Conservation (phyloP, 2,329 filamentous ascomycete species). For the Phialemonium atrogriseum region DNA sequence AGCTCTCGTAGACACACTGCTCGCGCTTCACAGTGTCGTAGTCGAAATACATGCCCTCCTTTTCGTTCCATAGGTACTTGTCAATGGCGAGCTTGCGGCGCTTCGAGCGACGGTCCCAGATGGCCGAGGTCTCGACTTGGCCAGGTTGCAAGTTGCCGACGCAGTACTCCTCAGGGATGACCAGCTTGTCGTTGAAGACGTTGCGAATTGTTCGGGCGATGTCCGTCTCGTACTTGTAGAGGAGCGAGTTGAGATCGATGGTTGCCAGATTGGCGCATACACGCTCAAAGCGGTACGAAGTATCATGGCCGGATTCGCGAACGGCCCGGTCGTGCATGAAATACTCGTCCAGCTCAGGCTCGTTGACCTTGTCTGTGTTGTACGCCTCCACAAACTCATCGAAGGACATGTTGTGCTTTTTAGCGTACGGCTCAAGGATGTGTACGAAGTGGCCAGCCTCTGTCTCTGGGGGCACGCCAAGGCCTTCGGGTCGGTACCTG, state of each 20-base stretch:
- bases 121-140: slow-evolving; percentile 70
- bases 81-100: slow-evolving; percentile 79
- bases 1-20: slow-evolving; percentile 78
- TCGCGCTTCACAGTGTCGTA: slow-evolving; percentile 80
- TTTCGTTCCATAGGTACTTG: slow-evolving; percentile 88
- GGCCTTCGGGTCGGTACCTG: slow-evolving; percentile 73
- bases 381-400: slow-evolving; percentile 82
- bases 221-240: slow-evolving; percentile 96
- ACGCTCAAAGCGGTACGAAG: slow-evolving; percentile 84
- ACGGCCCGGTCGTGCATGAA: slow-evolving; percentile 95
- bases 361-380: slow-evolving; percentile 65
- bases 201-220: slow-evolving; percentile 80
- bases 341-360: slow-evolving; percentile 89
- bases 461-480: slow-evolving; percentile 85
- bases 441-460: slow-evolving; percentile 83
- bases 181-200: slow-evolving; percentile 73
- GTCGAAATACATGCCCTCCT: slow-evolving; percentile 95
- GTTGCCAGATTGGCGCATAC: slow-evolving; percentile 84
- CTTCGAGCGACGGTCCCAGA: slow-evolving; percentile 85
- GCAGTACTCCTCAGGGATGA: slow-evolving; percentile 77
- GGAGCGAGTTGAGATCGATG: slow-evolving; percentile 85
- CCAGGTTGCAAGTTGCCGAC: slow-evolving; percentile 57
- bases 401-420: slow-evolving; percentile 78
- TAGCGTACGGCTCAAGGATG: slow-evolving; percentile 69
- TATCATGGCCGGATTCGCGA: slow-evolving; percentile 94